These are phyloP conservation scores for Polychaeton citri DNA, from an alignment of 2,329 filamentous ascomycete genomes.

Conservation along the genomic window DNA sequence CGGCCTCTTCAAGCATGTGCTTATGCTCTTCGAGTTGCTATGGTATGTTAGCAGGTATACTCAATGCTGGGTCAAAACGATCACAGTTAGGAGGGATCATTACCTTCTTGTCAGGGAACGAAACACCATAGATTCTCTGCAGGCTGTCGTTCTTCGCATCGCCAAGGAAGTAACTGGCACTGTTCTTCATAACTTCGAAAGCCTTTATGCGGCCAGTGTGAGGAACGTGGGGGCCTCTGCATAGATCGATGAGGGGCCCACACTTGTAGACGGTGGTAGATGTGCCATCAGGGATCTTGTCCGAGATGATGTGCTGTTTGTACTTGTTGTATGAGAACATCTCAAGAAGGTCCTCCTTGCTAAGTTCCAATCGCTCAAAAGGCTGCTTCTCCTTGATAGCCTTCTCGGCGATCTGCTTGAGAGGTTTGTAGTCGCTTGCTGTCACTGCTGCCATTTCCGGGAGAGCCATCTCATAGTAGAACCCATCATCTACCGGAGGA, in stretches of 20 bases:
- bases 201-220: conserved; percentile 89
- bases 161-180: conserved; percentile 81
- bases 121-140: conserved; percentile 92
- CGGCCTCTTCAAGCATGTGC: conserved; percentile 93
- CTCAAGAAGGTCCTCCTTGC: conserved; percentile 81
- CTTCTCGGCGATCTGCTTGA: conserved; percentile 66
- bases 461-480: conserved; percentile 95
- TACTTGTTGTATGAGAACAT: conserved; percentile 99
- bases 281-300: conserved; percentile 78
- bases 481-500: conserved; percentile 79
- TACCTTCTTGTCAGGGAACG: conserved; percentile 91
- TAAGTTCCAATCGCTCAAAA: conserved; percentile 78
- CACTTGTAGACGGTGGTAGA: conserved; percentile 90
- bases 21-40: conserved; percentile 64
- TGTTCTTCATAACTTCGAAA: conserved; percentile 85
- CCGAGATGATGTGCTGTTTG: conserved; percentile 94
- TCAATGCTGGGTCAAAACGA: background rate
- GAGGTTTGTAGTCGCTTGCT: conserved; percentile 65
- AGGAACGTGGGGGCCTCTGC: conserved; percentile 86
- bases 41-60: background rate
- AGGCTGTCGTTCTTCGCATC: conserved; percentile 89
- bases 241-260: conserved; percentile 87
- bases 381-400: conserved; percentile 95
- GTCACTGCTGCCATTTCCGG: conserved; percentile 59
- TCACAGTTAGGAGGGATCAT: conserved; percentile 22